Base-by-base conservation (phyloP, 106 monocot genomes). In the Dendrobium chrysotoxum region DNA sequence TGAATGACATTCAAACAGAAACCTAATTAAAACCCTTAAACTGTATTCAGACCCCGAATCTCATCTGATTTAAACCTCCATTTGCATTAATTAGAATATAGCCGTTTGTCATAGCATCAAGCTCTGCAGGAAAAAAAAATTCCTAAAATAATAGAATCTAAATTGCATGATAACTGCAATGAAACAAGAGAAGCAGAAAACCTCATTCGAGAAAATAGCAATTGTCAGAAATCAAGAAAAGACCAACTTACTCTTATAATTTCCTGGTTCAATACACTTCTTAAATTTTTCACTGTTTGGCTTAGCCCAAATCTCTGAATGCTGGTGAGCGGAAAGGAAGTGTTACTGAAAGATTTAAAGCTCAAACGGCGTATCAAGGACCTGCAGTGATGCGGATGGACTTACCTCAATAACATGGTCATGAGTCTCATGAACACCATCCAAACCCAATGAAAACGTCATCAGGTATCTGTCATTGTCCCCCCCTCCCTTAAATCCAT, bases 41-140 rank as follows among this genome's bases (percentile, higher is more conserved):
- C 16, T 87, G 72, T 81, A 78, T 40, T 75, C 91, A 76, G 39
- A 99, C 98, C 94, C 98, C 98, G 82, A 99, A 99, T 89, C 98
- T 86, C 98, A 99, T 99, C 88, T 99, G 98, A 88, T 99, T 99
- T 78, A 99, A 80, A 72, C 98, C 98, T 85, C 98, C 98, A 88
- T 99, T 99, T 73, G 98, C 98, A 86, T 99, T 99, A 46, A 99
- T 86, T 54, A 99, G 80, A 81, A 99, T 82, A 77, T 88, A 99
- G 20, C 98, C 98, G 85, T 99, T 99, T 53, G 88, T 95, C 75
- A 85, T 91, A 28, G 84, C 58, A 88, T 91, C 88, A 80, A 88
- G 28, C 78, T 86, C 98, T 99, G 84, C 81, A 82, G 23, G 31
- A 82, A 28, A 25, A 41, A 46, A 64, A 66, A 64, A 76, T 31